Base-by-base conservation (phyloP, 2,329 filamentous ascomycete genomes). In the Paraphaeosphaeria minitans region DNA sequence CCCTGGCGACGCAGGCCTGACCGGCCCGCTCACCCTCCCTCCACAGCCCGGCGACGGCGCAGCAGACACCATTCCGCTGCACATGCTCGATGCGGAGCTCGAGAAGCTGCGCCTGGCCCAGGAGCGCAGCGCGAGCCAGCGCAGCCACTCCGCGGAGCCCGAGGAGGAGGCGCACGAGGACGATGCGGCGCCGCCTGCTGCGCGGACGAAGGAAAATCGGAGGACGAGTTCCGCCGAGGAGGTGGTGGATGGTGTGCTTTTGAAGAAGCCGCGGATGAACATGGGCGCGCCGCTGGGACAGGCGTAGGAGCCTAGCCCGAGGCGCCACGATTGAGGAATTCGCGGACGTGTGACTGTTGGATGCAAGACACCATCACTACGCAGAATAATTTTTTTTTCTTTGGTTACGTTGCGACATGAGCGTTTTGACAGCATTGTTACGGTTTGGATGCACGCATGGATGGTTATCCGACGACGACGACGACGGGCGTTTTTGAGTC, bases 181-280 rank as follows among this genome's bases (percentile, higher is more conserved):
- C 37, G 55, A 62, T 0, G 56, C 45, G 21, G 19, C 59, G 27
- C 52, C 58, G 14, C 58, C 62, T 39, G 75, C 67, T 53, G 63
- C 67, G 19, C 68, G 67, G 33, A 61, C 49, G 8, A 51, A 60
- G 1, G 67, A 70, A 14, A 37, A 46, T 16, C 65, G 16, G 59
- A 19, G 59, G 59, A 66, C 70, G 0, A 27, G 24, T 27, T 62
- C 66, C 16, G 35, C 53, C 37, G 59, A 66, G 35, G 61, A 65
- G 16, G 57, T 60, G 6, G 64, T 76, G 1, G 74, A 76, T 37
- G 75, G 75, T 1, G 70, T 77, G 16, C 63, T 65, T 10, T 60
- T 77, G 16, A 77, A 77, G 62, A 74, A 71, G 45, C 69, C 71
- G 0, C 69, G 63, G 14, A 64, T 73, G 60, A 77, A 77, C 53